Evolutionary conservation across 148 eudicot species (phyloP).

Genomic region (Rhododendron molle): DNA sequence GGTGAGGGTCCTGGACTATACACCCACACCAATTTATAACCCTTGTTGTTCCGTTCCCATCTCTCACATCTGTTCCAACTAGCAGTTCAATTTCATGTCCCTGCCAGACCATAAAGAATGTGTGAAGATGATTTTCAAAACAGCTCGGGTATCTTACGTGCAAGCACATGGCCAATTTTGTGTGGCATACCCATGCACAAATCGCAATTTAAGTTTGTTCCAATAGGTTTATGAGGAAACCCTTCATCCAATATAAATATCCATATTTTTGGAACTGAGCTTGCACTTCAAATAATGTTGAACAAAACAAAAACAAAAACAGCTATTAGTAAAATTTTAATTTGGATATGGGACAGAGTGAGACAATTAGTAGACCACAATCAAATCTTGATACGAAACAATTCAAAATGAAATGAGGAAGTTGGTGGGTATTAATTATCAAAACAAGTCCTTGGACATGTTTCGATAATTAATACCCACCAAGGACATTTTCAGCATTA

Average conservation of each 20-base stretch:
- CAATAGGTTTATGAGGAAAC: not conserved
- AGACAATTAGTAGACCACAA: not conserved
- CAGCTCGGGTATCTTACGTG: not conserved
- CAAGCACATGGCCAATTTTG: not conserved
- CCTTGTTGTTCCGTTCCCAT: constrained; percentile 82
- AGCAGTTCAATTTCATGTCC: constrained; percentile 74
- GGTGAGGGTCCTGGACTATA: constrained; percentile 86
- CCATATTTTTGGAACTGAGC: not conserved
- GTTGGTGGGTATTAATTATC: too few relatives aligned
- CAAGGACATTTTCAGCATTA: too few relatives aligned
- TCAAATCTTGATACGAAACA: not conserved
- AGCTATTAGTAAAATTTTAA: not conserved
- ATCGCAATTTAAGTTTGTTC: not conserved
- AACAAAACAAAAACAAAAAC: not conserved
- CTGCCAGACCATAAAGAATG: constrained; percentile 32
- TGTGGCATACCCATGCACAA: not conserved
- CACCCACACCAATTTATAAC: constrained; percentile 93
- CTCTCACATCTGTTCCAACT: constrained; percentile 93
- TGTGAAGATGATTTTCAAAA: not conserved
- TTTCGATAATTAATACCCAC: too few relatives aligned
- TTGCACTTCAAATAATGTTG: not conserved
- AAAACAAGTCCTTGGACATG: too few relatives aligned
- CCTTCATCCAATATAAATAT: not conserved
- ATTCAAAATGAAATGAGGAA: not conserved
- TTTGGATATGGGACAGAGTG: not conserved